Base-by-base conservation (phyloP, 768 basidiomycete genomes). In the Calvatia gigantea region DNA sequence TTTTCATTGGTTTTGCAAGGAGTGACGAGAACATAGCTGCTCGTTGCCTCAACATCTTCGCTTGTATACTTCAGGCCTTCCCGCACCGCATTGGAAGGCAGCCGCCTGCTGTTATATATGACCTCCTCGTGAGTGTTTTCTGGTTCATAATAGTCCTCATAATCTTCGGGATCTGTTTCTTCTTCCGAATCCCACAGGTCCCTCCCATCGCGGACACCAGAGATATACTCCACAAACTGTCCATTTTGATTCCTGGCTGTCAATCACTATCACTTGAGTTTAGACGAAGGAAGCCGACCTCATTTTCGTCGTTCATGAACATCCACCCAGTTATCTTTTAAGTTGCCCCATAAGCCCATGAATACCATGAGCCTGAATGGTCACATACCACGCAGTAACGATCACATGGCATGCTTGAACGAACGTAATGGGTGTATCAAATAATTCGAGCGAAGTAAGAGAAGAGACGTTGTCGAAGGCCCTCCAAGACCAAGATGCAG, bases 311-410 rank as follows among this genome's bases (percentile, higher is more conserved):
- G 7, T 15, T 2, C 49, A 51, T 51, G 19, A 25, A 38, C 38
- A 27, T 51, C 49, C 49, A 51, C 12, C 49, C 49, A 17, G 49
- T 51, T 6, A 51, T 37, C 49, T 51, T n/a, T 38, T 17, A 39
- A 38, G 25, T 21, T 38, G 5, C 7, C 12, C 8, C n/a, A 17
- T 41, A 19, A n/a, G 37, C 12, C 15, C n/a, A 15, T 41, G 5
- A 41, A 19, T 4, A 14, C 3, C n/a, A 41, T 0, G 1, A 41
- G 5, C 8, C 6, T n/a, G n/a, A 41, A 9, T 15, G 14, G 4
- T 41, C 21, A 21, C 39, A 8, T 41, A 41, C 39, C 21, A n/a
- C 14, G 21, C 39, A 41, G 9, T 17, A n/a, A n/a, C n/a, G 21
- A n/a, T 41, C n/a, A 8, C 8, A 41, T 12, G 35, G 35, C 35